phyloP scores from a whole-genome alignment of 2,329 filamentous ascomycete genomes.

The Penicillium sp. region DNA sequence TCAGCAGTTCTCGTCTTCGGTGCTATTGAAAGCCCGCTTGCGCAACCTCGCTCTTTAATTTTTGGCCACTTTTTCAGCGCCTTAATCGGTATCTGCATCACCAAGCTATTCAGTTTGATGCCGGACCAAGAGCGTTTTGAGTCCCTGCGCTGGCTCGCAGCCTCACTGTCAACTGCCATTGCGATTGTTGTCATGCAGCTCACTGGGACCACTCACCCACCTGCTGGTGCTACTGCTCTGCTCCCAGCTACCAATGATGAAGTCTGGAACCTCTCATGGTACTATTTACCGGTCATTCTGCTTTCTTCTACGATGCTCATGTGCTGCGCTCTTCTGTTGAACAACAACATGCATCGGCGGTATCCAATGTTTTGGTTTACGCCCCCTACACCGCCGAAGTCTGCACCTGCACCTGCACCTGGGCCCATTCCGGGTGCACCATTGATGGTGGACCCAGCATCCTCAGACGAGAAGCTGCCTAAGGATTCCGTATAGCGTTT shows the following conservation, averaged over 20 bases:
- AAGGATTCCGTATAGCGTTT: conserved; percentile 12
- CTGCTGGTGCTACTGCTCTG: conserved; percentile 43
- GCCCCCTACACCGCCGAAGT: conserved; percentile 25
- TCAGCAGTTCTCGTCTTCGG: conserved; percentile 43
- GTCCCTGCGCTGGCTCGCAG: conserved; percentile 41
- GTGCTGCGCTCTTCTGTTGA: conserved; percentile 37
- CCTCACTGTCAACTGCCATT: conserved; percentile 37
- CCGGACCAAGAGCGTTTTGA: conserved; percentile 38
- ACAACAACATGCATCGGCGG: conserved; percentile 42
- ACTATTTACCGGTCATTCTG: conserved; percentile 39
- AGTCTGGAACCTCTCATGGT: conserved; percentile 41
- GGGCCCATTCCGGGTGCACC: background rate
- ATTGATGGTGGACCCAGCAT: background rate
- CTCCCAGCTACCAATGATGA: conserved; percentile 38
- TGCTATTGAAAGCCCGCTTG: conserved; percentile 41
- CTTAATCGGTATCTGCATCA: conserved; percentile 39
- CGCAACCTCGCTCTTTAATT: conserved; percentile 41
- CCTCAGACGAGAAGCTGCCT: conserved; percentile 16
- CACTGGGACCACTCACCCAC: conserved; percentile 42
- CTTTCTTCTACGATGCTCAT: conserved; percentile 40
- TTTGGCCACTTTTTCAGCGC: conserved; percentile 44
- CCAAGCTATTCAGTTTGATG: conserved; percentile 42
- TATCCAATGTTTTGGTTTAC: conserved; percentile 44
- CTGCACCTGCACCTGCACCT: conserved; percentile 16
- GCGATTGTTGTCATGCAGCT: conserved; percentile 42